These are phyloP conservation scores for Apophysomyces variabilis DNA, from an alignment of 371 early-diverging fungal species.

Conservation along the genomic window DNA sequence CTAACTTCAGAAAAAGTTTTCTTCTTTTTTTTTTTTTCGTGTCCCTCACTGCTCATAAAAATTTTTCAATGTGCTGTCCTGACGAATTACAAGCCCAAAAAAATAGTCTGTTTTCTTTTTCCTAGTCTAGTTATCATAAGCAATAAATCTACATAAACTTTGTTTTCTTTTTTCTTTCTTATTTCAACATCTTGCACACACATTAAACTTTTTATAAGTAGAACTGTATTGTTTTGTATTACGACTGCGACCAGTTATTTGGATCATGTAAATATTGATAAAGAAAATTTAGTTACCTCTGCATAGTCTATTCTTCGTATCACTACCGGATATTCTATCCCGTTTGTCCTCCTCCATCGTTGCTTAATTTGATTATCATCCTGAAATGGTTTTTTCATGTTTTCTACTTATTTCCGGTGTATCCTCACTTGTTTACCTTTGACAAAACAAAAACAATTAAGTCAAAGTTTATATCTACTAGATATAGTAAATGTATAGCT, in stretches of 20 bases:
- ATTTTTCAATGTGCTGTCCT: neutral
- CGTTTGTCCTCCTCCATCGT: neutral
- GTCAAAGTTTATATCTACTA: too few species aligned
- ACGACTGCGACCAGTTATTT: neutral
- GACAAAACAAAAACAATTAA: too few species aligned
- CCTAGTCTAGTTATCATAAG: neutral
- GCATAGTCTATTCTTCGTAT: neutral
- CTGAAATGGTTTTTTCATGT: neutral
- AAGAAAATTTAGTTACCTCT: neutral
- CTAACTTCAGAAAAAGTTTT: neutral
- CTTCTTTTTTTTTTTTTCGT: neutral
- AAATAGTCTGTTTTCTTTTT: neutral
- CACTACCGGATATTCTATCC: neutral
- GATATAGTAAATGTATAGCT: too few species aligned
- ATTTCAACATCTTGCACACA: neutral
- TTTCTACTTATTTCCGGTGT: neutral
- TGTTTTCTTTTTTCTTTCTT: neutral
- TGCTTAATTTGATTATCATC: neutral
- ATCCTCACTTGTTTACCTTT: too few species aligned
- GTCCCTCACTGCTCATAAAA: neutral
- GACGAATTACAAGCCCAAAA: neutral
- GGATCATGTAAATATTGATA: slow-evolving; percentile 5
- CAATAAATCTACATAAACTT: neutral
- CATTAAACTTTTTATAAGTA: neutral
- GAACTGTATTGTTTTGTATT: neutral